Conservation (phyloP, 164 flowering plant species). For the Chloranthus sessilifolius region DNA sequence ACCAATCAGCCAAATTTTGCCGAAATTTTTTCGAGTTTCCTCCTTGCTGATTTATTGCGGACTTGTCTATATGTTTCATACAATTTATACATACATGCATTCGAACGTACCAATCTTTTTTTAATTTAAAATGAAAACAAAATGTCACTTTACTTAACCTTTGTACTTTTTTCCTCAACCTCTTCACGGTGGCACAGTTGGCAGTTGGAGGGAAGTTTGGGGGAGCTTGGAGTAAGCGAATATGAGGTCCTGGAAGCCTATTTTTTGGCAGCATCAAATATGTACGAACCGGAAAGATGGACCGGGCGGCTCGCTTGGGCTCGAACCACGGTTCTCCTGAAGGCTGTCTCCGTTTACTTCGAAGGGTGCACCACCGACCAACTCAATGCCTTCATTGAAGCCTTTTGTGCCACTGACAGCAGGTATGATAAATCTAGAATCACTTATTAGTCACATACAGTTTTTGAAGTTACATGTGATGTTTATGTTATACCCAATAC, state of each 20-base stretch:
- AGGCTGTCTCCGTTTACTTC: slow-evolving; percentile 36
- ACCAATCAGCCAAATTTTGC: too few species aligned
- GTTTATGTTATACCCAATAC: too few species aligned
- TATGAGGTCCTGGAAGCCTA: slow-evolving; percentile 35
- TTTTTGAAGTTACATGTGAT: too few species aligned
- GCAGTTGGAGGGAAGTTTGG: too few species aligned
- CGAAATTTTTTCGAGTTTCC: too few species aligned
- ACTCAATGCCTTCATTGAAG: slow-evolving; percentile 32
- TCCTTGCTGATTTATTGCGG: too few species aligned
- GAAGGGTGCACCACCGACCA: slow-evolving; percentile 10
- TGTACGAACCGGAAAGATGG: slow-evolving; percentile 58
- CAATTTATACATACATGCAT: too few species aligned
- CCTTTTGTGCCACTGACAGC: slow-evolving; percentile 23
- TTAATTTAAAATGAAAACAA: not conserved
- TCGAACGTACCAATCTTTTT: too few species aligned
- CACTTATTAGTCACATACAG: too few species aligned
- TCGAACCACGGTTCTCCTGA: slow-evolving; percentile 40
- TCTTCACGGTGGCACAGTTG: too few species aligned
- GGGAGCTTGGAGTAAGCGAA: slow-evolving; percentile 43
- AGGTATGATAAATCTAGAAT: slow-evolving; percentile 6
- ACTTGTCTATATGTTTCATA: too few species aligned
- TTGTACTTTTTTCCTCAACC: too few species aligned
- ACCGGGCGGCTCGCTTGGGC: slow-evolving; percentile 73
- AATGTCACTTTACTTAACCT: slow-evolving; percentile 1
- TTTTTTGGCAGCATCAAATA: slow-evolving; percentile 61